phyloP scores from a whole-genome alignment of 176 grass and related monocot genomes.

The Chloris gayana region DNA sequence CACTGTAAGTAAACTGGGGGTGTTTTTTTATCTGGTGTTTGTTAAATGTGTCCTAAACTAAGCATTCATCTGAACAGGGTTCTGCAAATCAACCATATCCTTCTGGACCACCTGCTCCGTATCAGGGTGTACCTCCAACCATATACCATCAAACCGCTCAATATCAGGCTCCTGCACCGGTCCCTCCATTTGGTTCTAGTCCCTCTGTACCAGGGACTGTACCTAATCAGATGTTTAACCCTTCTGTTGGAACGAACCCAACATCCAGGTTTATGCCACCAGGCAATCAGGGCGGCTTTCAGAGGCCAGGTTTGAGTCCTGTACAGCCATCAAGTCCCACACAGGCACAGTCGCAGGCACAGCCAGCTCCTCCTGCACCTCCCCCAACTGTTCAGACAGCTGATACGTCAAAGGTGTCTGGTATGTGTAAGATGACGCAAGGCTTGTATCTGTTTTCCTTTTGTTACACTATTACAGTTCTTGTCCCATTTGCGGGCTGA shows the following conservation, averaged over 20 bases:
- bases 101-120: constrained; percentile 36
- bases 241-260: constrained; percentile 54
- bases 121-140: constrained; percentile 43
- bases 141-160: constrained; percentile 60
- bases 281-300: constrained; percentile 69
- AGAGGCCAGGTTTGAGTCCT: constrained; percentile 66
- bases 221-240: constrained; percentile 62
- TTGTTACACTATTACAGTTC: background rate
- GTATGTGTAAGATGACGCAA: constrained; percentile 44
- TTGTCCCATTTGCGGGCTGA: constrained; percentile 12
- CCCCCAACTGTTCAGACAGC: constrained; percentile 82
- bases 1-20: constrained; percentile 55
- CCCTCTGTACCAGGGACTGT: constrained; percentile 45
- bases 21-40: constrained; percentile 30
- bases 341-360: constrained; percentile 47
- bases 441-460: background rate
- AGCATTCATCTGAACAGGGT: constrained; percentile 40
- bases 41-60: constrained; percentile 26
- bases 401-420: constrained; percentile 94
- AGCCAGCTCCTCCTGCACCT: constrained; percentile 67
- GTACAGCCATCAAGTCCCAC: constrained; percentile 87
- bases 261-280: constrained; percentile 66
- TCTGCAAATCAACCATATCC: constrained; percentile 40
- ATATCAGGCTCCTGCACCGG: constrained; percentile 50
- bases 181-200: constrained; percentile 40